phyloP scores from a whole-genome alignment of 163 green algal species.

The Scenedesmus sp. region DNA sequence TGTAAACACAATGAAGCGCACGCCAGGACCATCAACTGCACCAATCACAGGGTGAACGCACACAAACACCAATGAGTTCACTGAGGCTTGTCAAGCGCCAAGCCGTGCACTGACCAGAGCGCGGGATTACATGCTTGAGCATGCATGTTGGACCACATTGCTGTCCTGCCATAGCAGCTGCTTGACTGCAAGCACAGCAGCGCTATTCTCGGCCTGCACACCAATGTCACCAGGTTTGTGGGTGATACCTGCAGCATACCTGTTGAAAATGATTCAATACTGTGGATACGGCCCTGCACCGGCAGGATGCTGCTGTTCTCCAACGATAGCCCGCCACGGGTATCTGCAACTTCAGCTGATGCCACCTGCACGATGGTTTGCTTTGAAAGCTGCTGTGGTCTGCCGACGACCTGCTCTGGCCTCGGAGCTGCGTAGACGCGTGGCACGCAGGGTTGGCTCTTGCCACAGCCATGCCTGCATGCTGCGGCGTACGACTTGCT shows the following conservation, averaged over 20 bases:
- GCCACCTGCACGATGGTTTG: background rate
- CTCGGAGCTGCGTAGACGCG: background rate
- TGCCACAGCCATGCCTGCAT: background rate
- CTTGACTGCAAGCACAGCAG: background rate
- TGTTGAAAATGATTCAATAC: background rate
- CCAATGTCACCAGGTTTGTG: too few species aligned
- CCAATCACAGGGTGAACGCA: background rate
- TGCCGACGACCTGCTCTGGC: background rate
- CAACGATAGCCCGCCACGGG: background rate
- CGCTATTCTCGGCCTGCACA: background rate
- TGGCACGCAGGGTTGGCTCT: background rate
- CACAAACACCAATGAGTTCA: background rate
- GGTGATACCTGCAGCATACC: background rate
- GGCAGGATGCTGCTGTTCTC: background rate
- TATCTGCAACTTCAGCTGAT: background rate
- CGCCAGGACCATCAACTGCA: slow-evolving; percentile 71
- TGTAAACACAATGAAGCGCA: slow-evolving; percentile 75
- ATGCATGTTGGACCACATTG: background rate
- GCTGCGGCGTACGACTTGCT: background rate
- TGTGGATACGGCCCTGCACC: background rate
- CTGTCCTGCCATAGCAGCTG: background rate
- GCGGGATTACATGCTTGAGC: background rate
- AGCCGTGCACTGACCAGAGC: too few species aligned
- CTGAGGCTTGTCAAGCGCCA: too few species aligned
- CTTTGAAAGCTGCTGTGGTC: background rate